phyloP scores from a whole-genome alignment of 345 rosid species.

The Hibiscus syriacus region DNA sequence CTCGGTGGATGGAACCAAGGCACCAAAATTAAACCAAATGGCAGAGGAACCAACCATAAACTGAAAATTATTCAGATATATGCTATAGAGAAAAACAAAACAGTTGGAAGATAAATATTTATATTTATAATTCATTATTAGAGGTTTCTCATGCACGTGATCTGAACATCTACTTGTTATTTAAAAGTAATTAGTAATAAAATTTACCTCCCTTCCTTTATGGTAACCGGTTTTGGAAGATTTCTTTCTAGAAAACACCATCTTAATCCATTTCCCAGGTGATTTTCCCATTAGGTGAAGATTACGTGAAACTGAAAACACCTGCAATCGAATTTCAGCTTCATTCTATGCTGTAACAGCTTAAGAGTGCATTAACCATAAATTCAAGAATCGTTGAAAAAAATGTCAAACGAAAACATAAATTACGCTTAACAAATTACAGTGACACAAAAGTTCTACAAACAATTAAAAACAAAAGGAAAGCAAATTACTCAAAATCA shows the following conservation, averaged over 20 bases:
- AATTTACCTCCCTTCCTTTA: constrained; percentile 65
- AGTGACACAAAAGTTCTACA: not conserved
- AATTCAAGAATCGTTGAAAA: not conserved
- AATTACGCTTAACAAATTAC: not conserved
- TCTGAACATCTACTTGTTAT: not conserved
- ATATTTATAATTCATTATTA: not conserved
- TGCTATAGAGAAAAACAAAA: not conserved
- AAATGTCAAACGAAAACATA: not conserved
- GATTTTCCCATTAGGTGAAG: constrained; percentile 59
- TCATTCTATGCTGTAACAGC: not conserved
- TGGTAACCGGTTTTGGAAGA: constrained; percentile 50
- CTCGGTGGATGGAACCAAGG: not conserved
- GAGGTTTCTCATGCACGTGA: not conserved
- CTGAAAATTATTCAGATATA: not conserved
- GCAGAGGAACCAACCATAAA: not conserved
- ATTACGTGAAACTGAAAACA: constrained; percentile 14
- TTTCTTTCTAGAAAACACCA: constrained; percentile 73
- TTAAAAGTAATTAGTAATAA: not conserved
- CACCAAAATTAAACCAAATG: not conserved
- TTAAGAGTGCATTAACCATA: not conserved
- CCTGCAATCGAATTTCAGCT: constrained; percentile 21
- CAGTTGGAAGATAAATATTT: not conserved
- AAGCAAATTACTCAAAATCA: not conserved
- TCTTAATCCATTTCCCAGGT: constrained; percentile 77
- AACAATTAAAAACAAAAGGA: not conserved